Percentiles rank a stretch among this genome's conserved stretches.
phyloP scores from a whole-genome alignment of 75 land plant genomes.

The Picea glauca region DNA sequence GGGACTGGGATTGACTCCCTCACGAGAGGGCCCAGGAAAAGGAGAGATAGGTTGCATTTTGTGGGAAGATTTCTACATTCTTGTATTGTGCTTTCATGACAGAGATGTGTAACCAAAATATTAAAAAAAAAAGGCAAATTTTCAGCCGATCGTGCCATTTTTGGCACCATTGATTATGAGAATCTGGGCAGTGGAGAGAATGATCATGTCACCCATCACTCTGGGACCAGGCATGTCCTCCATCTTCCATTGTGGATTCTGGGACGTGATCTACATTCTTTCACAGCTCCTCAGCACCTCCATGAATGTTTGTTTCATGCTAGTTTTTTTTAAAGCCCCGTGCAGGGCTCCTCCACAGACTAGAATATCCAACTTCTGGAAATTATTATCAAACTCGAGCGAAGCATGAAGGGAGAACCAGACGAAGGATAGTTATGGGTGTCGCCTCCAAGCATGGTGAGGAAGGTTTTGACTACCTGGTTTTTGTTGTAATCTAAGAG shows the following conservation, averaged over 20 bases:
- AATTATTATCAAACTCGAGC: conserved; percentile 17
- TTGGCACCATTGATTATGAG: conserved; percentile 57
- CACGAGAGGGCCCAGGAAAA: no score
- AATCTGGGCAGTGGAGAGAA: conserved; percentile 39
- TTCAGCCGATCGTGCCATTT: conserved; percentile 43
- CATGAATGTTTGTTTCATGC: neutral
- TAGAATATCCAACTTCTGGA: conserved; percentile 37
- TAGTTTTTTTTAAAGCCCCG: conserved; percentile 13
- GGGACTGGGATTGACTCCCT: no score
- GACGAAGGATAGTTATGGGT: conserved; percentile 38
- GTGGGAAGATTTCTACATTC: no score
- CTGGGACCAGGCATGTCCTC: conserved; percentile 56
- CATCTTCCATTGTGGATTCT: conserved; percentile 38
- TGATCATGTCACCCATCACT: conserved; percentile 45
- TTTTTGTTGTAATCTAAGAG: conserved; percentile 37
- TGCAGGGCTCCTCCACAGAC: conserved; percentile 34
- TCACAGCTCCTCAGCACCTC: conserved; percentile 34
- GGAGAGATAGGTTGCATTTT: no score
- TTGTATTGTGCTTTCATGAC: neutral
- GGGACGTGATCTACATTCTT: conserved; percentile 37
- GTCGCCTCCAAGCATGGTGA: conserved; percentile 30
- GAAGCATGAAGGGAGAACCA: conserved; percentile 49
- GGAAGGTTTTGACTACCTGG: conserved; percentile 28
- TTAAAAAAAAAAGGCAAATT: neutral
- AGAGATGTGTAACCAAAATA: no score